A percentile compares a stretch with the other conserved stretches of the same genome.
phyloP scores from a whole-genome alignment of 2,329 filamentous ascomycete species.

The Botrytis elliptica region DNA sequence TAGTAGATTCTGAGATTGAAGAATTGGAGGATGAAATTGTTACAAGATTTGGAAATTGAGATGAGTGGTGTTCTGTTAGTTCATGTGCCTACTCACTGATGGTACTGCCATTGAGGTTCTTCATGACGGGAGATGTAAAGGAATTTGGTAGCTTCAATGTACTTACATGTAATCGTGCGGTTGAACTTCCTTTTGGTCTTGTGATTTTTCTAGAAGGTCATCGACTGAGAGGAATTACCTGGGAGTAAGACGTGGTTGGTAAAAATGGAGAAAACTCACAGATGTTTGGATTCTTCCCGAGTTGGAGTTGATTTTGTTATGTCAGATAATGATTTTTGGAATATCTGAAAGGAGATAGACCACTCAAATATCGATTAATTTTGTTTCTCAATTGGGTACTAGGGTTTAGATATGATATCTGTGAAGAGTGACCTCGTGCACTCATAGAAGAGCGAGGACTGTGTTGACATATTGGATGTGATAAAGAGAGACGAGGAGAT shows the following conservation, averaged over 20 bases:
- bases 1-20: not conserved
- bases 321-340: no score
- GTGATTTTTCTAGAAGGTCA: fast-evolving
- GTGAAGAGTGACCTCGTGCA: no score
- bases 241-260: not conserved
- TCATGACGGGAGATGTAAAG: not conserved
- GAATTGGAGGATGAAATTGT: not conserved
- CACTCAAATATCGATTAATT: no score
- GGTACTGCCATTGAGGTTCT: not conserved
- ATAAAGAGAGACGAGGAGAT: no score
- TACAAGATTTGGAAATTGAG: fast-evolving
- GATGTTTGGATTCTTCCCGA: no score
- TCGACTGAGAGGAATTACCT: not conserved
- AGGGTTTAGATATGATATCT: no score
- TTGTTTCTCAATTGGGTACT: no score
- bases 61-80: not conserved
- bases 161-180: not conserved
- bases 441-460: no score
- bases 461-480: no score
- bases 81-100: not conserved
- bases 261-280: no score
- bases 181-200: not conserved
- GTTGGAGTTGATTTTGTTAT: no score
- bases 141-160: not conserved
- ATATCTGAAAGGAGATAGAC: no score